phyloP scores from a whole-genome alignment of 495 filamentous ascomycete species.

The Penicillium cosmopolitanum region DNA sequence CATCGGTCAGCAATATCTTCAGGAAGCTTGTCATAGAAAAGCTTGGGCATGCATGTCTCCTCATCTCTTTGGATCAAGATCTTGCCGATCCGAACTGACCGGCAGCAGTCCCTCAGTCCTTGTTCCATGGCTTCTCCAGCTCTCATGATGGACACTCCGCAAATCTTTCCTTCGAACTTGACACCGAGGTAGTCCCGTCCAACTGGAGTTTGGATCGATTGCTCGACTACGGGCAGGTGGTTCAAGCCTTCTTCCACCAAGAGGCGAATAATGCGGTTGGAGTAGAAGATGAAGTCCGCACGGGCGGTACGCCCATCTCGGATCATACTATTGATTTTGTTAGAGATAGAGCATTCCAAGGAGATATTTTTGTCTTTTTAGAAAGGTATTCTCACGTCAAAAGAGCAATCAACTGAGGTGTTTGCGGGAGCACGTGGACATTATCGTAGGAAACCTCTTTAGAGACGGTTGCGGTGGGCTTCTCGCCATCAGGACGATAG shows the following conservation, averaged over 20 bases:
- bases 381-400: conserved; percentile 73
- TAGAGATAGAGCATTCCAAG: conserved; percentile 14
- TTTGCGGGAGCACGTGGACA: conserved; percentile 88
- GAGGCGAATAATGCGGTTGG: conserved; percentile 97
- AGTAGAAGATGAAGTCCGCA: conserved; percentile 99
- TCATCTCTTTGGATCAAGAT: conserved; percentile 97
- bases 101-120: conserved; percentile 92
- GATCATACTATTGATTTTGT: conserved; percentile 72
- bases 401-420: conserved; percentile 93
- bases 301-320: conserved; percentile 84
- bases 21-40: conserved; percentile 97
- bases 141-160: conserved; percentile 97
- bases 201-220: conserved; percentile 87
- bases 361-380: too few relatives aligned
- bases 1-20: conserved; percentile 90
- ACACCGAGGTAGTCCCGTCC: conserved; percentile 88
- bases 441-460: conserved; percentile 80
- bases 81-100: conserved; percentile 95
- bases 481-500: conserved; percentile 75
- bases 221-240: conserved; percentile 88
- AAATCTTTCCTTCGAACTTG: conserved; percentile 96
- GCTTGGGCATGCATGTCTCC: conserved; percentile 85
- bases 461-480: conserved; percentile 89
- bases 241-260: conserved; percentile 97
- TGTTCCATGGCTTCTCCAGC: conserved; percentile 99